phyloP scores from a whole-genome alignment of 2,329 filamentous ascomycete species.

The Ophiostoma himal-ulmi region DNA sequence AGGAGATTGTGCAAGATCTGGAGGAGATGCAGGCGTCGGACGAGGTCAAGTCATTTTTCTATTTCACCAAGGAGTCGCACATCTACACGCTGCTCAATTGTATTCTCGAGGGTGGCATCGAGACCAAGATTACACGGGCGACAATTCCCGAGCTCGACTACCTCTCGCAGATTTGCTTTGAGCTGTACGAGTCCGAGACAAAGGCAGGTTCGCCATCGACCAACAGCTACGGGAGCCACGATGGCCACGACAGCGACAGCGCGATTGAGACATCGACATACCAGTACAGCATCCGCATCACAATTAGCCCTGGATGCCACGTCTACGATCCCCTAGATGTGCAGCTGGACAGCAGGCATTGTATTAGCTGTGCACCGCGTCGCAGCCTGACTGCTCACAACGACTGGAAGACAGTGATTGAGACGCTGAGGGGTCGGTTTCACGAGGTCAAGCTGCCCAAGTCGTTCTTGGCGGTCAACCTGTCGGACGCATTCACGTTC shows the following conservation, averaged over 20 bases:
- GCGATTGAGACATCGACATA: conserved; percentile 51
- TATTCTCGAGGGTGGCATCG: conserved; percentile 92
- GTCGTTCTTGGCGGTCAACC: conserved; percentile 59
- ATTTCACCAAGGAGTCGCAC: conserved; percentile 98
- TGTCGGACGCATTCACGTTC: conserved; percentile 57
- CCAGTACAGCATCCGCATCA: conserved; percentile 93
- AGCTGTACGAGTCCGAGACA: conserved; percentile 92
- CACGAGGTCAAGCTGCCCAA: conserved; percentile 66
- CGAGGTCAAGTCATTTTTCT: conserved; percentile 93
- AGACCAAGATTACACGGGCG: conserved; percentile 92
- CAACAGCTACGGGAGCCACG: conserved; percentile 11
- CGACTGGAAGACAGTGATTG: conserved; percentile 96
- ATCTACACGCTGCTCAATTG: conserved; percentile 98
- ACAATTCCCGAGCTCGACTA: conserved; percentile 97
- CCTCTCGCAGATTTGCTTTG: conserved; percentile 94
- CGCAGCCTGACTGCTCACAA: conserved; percentile 83
- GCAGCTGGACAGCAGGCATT: conserved; percentile 91
- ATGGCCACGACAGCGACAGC: conserved; percentile 38
- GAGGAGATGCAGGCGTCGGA: conserved; percentile 96
- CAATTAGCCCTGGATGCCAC: conserved; percentile 91
- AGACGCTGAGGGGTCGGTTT: conserved; percentile 90
- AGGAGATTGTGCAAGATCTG: conserved; percentile 93
- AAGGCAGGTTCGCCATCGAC: conserved; percentile 33
- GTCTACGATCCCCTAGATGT: conserved; percentile 95
- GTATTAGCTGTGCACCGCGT: conserved; percentile 88